Base-by-base conservation (phyloP, 306 rosid genomes). In the Quercus dentata region DNA sequence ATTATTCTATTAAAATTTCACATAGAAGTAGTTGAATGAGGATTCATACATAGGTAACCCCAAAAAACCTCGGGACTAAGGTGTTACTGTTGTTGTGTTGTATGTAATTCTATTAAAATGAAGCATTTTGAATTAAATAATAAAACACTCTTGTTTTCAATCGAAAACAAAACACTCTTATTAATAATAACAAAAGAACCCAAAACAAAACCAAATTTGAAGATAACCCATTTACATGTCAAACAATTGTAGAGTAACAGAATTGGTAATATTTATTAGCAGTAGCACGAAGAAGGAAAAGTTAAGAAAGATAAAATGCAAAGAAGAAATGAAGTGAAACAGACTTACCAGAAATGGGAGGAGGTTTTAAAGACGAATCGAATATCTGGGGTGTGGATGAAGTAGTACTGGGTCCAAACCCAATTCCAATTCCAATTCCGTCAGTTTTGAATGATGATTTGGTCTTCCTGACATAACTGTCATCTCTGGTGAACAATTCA, bases 401-500 rank as follows among this genome's bases (percentile, higher is more conserved):
- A 80, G 80, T 78, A 79, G 80, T 78, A 19, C 75, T 81, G 14
- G 97, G 75, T 59, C 84, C 83, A 78, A 85, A 81, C 71, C 90
- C 91, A 85, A 85, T 78, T 63, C 90, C 91, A 85, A 73, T 81
- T 64, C 89, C 91, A 85, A 71, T 78, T 5, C 89, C 90, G 17
- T 89, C 92, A 38, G 78, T 79, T 74, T 83, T 77, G 76, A 88
- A 69, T 46, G 86, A 46, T 6, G 93, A 75, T 78, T 86, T 91
- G 61, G 81, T 23, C 74, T 87, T 93, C 55, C 51, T 90, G 52
- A 91, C 91, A 74, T 83, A 93, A 78, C 90, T 91, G 76, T 93
- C 98, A 80, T 93, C 98, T 80, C 91, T 69, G 67, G 90, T 78
- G 73, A 88, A 80, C 78, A 90, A 74, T 19, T 85, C 85, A 5